Evolutionary conservation across 495 filamentous ascomycete genomes (phyloP).

Genomic region (Aspergillus campestris): DNA sequence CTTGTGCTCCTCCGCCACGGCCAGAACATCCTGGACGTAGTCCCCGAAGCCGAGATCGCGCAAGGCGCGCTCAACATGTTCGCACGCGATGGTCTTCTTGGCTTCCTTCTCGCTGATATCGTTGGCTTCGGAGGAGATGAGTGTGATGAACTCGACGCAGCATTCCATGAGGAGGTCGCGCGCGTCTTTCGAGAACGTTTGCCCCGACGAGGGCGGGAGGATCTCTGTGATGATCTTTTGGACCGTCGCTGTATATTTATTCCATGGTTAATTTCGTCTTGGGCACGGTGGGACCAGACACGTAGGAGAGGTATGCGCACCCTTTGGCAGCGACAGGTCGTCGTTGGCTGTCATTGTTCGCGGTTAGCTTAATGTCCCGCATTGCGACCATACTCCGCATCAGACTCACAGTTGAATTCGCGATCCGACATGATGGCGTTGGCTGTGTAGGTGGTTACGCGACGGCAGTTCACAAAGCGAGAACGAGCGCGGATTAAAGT

Average conservation of each 20-base stretch:
- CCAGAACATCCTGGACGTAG: slow-evolving; percentile 77
- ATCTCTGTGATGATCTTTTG: slow-evolving; percentile 97
- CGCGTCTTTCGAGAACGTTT: slow-evolving; percentile 84
- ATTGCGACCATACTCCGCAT: slow-evolving; percentile 11
- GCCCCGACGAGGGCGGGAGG: slow-evolving; percentile 57
- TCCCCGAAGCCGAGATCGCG: slow-evolving; percentile 84
- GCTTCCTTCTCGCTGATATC: slow-evolving; percentile 97
- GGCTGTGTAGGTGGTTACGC: neutral
- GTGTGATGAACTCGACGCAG: slow-evolving; percentile 97
- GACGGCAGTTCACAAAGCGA: neutral
- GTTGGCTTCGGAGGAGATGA: slow-evolving; percentile 94
- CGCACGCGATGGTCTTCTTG: slow-evolving; percentile 96
- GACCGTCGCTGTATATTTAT: slow-evolving; percentile 63
- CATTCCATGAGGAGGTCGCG: slow-evolving; percentile 95
- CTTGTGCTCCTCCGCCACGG: slow-evolving; percentile 85
- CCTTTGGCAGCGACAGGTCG: slow-evolving; percentile 91
- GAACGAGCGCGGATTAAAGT: neutral
- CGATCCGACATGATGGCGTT: slow-evolving; percentile 71
- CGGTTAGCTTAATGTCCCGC: slow-evolving; percentile 13
- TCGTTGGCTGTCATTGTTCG: slow-evolving; percentile 55
- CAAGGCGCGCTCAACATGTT: slow-evolving; percentile 90
- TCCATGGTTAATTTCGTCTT: slow-evolving; percentile 5
- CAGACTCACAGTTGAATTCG: slow-evolving; percentile 66
- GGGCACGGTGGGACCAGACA: neutral
- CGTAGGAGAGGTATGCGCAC: slow-evolving; percentile 31